Percentiles rank a stretch among this genome's conserved stretches.
Conservation (phyloP, 23 red algal genomes). For the Gracilaria gracilis region DNA sequence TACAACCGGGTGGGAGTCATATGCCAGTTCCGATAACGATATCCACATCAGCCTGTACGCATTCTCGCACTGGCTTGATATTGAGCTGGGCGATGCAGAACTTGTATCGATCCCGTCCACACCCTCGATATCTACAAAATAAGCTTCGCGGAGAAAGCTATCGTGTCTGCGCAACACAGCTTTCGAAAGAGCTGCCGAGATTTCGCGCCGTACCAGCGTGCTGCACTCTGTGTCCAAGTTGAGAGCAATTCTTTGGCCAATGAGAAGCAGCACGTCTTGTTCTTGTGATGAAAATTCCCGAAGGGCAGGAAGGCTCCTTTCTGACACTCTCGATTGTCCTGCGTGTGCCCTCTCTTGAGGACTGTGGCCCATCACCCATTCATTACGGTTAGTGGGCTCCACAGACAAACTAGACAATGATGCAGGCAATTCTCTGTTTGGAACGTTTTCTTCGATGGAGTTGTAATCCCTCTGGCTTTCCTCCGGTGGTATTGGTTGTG, state of each 20-base stretch:
- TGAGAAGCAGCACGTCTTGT: slow-evolving; percentile 15
- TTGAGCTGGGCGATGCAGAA: background rate
- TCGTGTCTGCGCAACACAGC: slow-evolving; percentile 2
- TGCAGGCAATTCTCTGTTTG: background rate
- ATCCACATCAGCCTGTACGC: slow-evolving; percentile 42
- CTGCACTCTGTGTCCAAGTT: slow-evolving; percentile 46
- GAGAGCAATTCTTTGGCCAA: slow-evolving; percentile 35
- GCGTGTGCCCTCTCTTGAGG: background rate
- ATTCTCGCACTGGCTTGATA: slow-evolving; percentile 2
- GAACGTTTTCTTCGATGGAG: slow-evolving; percentile 10
- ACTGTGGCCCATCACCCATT: background rate
- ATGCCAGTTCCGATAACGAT: slow-evolving; percentile 57
- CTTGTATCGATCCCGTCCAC: background rate
- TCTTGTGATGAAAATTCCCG: background rate
- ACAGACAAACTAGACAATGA: background rate
- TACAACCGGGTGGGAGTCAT: slow-evolving; percentile 67
- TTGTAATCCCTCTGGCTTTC: background rate
- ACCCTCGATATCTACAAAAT: slow-evolving; percentile 31
- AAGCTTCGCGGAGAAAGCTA: slow-evolving; percentile 44
- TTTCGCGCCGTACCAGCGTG: slow-evolving; percentile 60
- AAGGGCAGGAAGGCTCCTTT: background rate
- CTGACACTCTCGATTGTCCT: background rate
- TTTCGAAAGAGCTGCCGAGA: slow-evolving; percentile 36
- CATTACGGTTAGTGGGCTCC: background rate
- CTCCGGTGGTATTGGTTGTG: background rate